These are phyloP conservation scores for Globisporangium recalcitrans DNA, from an alignment of 352 stramenopile genomes.

Conservation along the genomic window DNA sequence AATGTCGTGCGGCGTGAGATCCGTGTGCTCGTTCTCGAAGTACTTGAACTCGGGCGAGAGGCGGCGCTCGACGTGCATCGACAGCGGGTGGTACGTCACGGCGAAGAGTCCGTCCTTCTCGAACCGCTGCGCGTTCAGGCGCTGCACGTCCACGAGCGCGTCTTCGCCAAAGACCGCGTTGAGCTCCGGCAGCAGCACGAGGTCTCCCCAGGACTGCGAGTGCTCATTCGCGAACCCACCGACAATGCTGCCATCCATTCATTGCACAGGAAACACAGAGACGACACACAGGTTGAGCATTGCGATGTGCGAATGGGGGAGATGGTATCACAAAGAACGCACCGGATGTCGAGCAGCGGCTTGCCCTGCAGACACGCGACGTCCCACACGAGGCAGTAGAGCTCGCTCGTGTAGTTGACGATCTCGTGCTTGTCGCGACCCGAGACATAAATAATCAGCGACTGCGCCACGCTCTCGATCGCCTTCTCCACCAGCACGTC, in stretches of 20 bases:
- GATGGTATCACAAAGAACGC: constrained; percentile 7
- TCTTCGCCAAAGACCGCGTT: constrained; percentile 66
- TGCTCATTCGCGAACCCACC: constrained; percentile 21
- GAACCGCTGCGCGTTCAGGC: constrained; percentile 63
- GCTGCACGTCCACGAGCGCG: constrained; percentile 50
- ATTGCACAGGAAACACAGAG: background rate
- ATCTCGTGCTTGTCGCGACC: constrained; percentile 48
- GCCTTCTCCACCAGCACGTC: constrained; percentile 72
- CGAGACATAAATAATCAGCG: constrained; percentile 62
- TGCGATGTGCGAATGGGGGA: no score
- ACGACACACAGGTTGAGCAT: background rate
- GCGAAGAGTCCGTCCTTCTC: constrained; percentile 43
- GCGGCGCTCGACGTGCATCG: constrained; percentile 41
- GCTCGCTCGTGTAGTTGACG: constrained; percentile 73
- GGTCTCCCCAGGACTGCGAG: constrained; percentile 45
- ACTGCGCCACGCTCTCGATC: constrained; percentile 35
- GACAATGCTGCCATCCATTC: constrained; percentile 32
- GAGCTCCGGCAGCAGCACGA: constrained; percentile 58
- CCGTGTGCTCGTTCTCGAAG: constrained; percentile 66
- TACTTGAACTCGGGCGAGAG: constrained; percentile 54
- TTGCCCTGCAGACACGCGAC: constrained; percentile 49
- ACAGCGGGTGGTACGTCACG: constrained; percentile 62
- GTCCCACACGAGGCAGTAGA: constrained; percentile 75
- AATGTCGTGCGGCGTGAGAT: constrained; percentile 47
- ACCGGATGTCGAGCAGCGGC: constrained; percentile 59